Conservation (phyloP, 2,329 filamentous ascomycete species). For the Ophiocordyceps camponoti-saundersi region DNA sequence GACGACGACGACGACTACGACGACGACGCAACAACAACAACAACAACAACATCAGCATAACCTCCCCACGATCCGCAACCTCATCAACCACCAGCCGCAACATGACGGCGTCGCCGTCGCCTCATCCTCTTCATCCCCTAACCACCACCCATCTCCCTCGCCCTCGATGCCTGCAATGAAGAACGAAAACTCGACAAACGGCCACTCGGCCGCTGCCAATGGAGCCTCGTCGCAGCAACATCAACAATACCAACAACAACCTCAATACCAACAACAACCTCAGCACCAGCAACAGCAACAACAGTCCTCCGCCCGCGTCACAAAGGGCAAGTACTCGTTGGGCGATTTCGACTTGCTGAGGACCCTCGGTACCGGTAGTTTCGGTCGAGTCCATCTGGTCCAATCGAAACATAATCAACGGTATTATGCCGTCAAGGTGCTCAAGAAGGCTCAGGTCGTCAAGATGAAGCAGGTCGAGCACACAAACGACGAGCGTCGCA, state of each 20-base stretch:
- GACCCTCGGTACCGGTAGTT: conserved; percentile 90
- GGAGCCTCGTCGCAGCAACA: conserved; percentile 9
- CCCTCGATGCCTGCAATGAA: conserved; percentile 10
- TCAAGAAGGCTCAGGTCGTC: conserved; percentile 97
- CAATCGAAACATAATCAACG: conserved; percentile 97
- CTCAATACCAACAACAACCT: conserved; percentile 1
- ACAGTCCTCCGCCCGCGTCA: conserved; percentile 39
- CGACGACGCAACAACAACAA: not conserved
- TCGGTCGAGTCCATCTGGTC: conserved; percentile 88
- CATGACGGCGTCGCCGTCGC: conserved; percentile 22
- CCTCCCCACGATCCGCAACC: conserved; percentile 65
- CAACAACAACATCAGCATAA: conserved; percentile 30
- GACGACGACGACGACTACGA: not conserved
- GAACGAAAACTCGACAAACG: conserved; percentile 2
- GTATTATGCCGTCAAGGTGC: conserved; percentile 94
- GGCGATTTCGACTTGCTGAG: conserved; percentile 78
- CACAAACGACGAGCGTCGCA: conserved; percentile 91
- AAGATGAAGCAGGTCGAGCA: conserved; percentile 99
- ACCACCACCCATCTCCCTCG: conserved; percentile 7
- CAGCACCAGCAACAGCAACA: conserved; percentile 9
- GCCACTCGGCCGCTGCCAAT: not conserved
- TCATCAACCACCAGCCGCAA: conserved; percentile 42
- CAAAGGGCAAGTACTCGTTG: conserved; percentile 94
- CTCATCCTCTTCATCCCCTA: not conserved
- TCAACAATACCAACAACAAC: conserved; percentile 3